Conservation (phyloP, 371 early-diverging fungal species). For the Sporodiniella umbellata region DNA sequence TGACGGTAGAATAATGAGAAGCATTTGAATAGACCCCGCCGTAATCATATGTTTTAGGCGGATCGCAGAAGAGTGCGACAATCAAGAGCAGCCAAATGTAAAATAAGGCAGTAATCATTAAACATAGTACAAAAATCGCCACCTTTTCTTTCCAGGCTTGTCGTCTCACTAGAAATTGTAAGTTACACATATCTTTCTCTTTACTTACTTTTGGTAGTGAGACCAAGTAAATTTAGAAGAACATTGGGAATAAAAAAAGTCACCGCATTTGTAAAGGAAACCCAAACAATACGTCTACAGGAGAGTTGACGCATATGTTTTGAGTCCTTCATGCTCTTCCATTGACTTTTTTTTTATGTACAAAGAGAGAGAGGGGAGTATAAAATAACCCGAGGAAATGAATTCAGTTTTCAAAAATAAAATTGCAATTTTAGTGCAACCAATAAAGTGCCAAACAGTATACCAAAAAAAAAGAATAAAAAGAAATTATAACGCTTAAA, state of each 20-base stretch:
- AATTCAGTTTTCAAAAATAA: no score
- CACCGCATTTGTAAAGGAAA: constrained; percentile 16
- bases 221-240: constrained; percentile 15
- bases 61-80: constrained; percentile 40
- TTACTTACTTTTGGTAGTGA: constrained; percentile 27
- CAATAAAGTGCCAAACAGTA: no score
- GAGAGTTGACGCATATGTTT: constrained; percentile 18
- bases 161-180: constrained; percentile 23
- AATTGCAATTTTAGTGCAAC: no score
- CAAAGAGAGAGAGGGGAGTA: background rate
- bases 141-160: constrained; percentile 50
- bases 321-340: constrained; percentile 8
- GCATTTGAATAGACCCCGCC: constrained; percentile 23
- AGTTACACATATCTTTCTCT: background rate
- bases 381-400: background rate
- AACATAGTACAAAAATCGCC: constrained; percentile 24
- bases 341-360: background rate
- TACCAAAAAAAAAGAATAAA: no score
- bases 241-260: constrained; percentile 19
- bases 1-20: constrained; percentile 23
- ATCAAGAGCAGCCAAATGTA: constrained; percentile 44
- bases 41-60: constrained; percentile 21
- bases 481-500: no score
- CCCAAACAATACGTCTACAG: constrained; percentile 25
- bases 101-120: constrained; percentile 23